These are phyloP conservation scores for Eimeria acervulina DNA, from an alignment of 169 alveolate species.

Conservation along the genomic window DNA sequence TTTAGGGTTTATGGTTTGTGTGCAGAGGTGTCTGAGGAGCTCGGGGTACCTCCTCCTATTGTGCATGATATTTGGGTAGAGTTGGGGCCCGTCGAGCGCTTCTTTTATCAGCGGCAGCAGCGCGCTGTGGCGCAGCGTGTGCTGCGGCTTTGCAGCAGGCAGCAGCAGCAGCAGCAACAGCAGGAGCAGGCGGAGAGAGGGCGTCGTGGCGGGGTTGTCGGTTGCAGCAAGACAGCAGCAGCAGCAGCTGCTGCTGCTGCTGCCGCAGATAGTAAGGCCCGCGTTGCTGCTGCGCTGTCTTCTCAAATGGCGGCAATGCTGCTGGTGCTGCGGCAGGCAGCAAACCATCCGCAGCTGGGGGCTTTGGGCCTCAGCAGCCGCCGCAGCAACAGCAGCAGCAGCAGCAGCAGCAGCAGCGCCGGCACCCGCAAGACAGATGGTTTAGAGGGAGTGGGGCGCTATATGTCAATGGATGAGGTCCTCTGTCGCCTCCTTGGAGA, in stretches of 20 bases:
- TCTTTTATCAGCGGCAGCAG: constrained; percentile 86
- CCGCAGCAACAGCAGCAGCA: constrained; percentile 62
- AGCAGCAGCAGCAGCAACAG: constrained; percentile 52
- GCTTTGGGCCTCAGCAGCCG: constrained; percentile 81
- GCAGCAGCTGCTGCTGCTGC: neutral
- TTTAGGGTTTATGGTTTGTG: constrained; percentile 30
- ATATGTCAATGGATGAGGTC: constrained; percentile 80
- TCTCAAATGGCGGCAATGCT: constrained; percentile 81
- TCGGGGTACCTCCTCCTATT: constrained; percentile 75
- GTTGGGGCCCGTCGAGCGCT: constrained; percentile 85
- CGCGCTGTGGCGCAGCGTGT: constrained; percentile 60
- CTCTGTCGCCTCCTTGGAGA: constrained; percentile 68
- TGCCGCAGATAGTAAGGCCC: constrained; percentile 16
- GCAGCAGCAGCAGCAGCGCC: neutral
- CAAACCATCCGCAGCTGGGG: constrained; percentile 88
- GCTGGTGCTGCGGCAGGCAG: constrained; percentile 86
- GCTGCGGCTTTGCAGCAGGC: constrained; percentile 31
- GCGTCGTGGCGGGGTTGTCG: neutral
- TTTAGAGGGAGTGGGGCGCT: constrained; percentile 38
- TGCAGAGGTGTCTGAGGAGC: constrained; percentile 76
- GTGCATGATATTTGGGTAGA: constrained; percentile 70
- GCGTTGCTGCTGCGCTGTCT: constrained; percentile 48
- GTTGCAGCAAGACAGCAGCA: neutral
- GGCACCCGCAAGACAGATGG: neutral
- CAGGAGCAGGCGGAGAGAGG: constrained; percentile 45